Evolutionary conservation across 2,329 filamentous ascomycete genomes (phyloP), one percentile per base, ranked within the genome.

Genomic region (Myriosclerotinia curreyana): DNA sequence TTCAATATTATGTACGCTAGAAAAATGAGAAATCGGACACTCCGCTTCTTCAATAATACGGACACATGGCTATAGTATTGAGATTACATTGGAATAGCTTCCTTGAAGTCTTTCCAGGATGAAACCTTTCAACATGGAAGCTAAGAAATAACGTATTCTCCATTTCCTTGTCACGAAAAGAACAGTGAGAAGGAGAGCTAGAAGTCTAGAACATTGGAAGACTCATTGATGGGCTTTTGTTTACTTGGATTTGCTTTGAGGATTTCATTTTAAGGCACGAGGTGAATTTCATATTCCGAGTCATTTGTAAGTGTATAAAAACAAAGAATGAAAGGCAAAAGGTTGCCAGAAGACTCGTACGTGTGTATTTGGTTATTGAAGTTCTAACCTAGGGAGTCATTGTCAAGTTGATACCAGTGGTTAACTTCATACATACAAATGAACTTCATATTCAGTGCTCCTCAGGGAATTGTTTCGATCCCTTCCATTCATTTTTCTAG

Each of bases 81-180:
- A n/a, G 36, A 2, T n/a, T 8, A n/a, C n/a, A 3, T 14, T 1
- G 3, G 1, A 6, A 20, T 28, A 2, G 1, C 12, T 28, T 38
- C 4, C 17, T n/a, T 14, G 22, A n/a, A 34, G 3, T 2, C 6
- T 22, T 44, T 34, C 25, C 22, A 5, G 12, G 7, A 8, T n/a
- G 6, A 8, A 15, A 6, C 3, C 2, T n/a, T 46, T 34, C 0
- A 46, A n/a, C 5, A 22, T 34, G 5, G 1, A 46, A 11, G 20
- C 28, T 8, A 46, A 15, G 28, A 2, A n/a, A 8, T 1, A 46
- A 15, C 28, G 40, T 11, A 3, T 7, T 6, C 15, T 17, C 12
- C 11, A 25, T 4, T 46, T 56, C 28, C 11, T 9, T 46, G 17
- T 17, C 2, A 3, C 11, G 20, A 42, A 34, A 11, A 31, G n/a